Evolutionary conservation across 495 filamentous ascomycete genomes (phyloP).

Genomic region (Aspergillus wentii): DNA sequence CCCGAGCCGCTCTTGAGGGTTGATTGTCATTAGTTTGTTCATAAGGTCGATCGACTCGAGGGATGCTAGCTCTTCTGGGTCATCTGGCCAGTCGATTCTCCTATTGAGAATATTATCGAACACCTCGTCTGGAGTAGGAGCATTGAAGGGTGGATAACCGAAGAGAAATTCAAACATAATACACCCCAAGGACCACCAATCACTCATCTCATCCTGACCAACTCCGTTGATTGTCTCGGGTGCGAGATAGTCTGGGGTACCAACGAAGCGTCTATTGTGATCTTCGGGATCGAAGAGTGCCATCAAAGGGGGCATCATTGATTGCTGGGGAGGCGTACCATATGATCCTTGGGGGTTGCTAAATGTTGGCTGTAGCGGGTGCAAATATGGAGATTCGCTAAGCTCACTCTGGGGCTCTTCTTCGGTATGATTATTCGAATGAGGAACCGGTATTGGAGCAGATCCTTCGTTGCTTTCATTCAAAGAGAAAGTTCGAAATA

Average conservation of each 20-base stretch:
- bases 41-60: constrained; percentile 89
- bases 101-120: constrained; percentile 94
- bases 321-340: constrained; percentile 62
- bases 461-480: constrained; percentile 48
- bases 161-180: constrained; percentile 97
- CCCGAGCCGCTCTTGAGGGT: constrained; percentile 76
- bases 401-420: constrained; percentile 66
- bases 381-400: constrained; percentile 65
- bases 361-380: constrained; percentile 55
- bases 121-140: constrained; percentile 82
- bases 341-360: constrained; percentile 49
- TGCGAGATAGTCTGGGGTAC: constrained; percentile 94
- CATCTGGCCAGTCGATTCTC: constrained; percentile 81
- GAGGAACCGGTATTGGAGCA: constrained; percentile 26
- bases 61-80: constrained; percentile 67
- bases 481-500: constrained; percentile 80
- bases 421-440: constrained; percentile 51
- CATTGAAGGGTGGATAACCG: constrained; percentile 91
- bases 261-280: constrained; percentile 88
- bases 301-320: constrained; percentile 92
- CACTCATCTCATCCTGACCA: constrained; percentile 94
- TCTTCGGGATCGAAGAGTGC: constrained; percentile 95
- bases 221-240: constrained; percentile 94
- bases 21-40: constrained; percentile 77
- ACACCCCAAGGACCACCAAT: constrained; percentile 99